A percentile compares a stretch with the other conserved stretches of the same genome.
These are phyloP conservation scores for Xylaria longipes DNA, from an alignment of 495 filamentous ascomycete species.

Conservation along the genomic window DNA sequence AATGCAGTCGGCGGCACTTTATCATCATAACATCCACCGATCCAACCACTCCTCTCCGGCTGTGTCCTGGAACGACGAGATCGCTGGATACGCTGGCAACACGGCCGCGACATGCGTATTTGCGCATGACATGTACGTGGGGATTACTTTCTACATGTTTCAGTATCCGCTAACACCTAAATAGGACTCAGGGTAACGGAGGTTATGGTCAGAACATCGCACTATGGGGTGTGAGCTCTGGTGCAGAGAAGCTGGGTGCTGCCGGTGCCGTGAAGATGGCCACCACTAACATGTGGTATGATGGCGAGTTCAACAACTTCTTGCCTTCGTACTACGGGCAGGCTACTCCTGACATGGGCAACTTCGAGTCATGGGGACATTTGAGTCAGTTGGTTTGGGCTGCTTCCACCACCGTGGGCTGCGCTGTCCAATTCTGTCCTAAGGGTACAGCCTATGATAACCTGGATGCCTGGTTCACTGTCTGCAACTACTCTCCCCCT, in stretches of 20 bases:
- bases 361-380: slow-evolving; percentile 80
- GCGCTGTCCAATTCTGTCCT: slow-evolving; percentile 63
- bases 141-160: not conserved
- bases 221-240: slow-evolving; percentile 44
- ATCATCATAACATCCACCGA: slow-evolving; percentile 87
- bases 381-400: slow-evolving; percentile 93
- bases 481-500: slow-evolving; percentile 86
- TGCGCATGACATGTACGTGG: slow-evolving; percentile 75
- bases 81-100: slow-evolving; percentile 65
- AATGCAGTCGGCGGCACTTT: slow-evolving; percentile 59
- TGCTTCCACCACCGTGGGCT: slow-evolving; percentile 72
- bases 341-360: slow-evolving; percentile 57
- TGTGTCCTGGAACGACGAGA: slow-evolving; percentile 66
- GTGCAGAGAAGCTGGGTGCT: slow-evolving; percentile 38
- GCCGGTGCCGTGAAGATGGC: slow-evolving; percentile 62
- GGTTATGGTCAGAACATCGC: slow-evolving; percentile 89
- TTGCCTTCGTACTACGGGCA: slow-evolving; percentile 47
- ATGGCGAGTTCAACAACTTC: slow-evolving; percentile 67
- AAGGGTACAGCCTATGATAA: slow-evolving; percentile 51
- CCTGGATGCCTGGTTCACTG: slow-evolving; percentile 64
- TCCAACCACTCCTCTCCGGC: slow-evolving; percentile 75
- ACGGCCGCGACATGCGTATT: slow-evolving; percentile 68
- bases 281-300: slow-evolving; percentile 84
- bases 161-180: slow-evolving; percentile 23
- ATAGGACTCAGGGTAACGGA: slow-evolving; percentile 59